Base-by-base conservation (phyloP, 148 eudicot species). In the Rhododendron griersonianum region DNA sequence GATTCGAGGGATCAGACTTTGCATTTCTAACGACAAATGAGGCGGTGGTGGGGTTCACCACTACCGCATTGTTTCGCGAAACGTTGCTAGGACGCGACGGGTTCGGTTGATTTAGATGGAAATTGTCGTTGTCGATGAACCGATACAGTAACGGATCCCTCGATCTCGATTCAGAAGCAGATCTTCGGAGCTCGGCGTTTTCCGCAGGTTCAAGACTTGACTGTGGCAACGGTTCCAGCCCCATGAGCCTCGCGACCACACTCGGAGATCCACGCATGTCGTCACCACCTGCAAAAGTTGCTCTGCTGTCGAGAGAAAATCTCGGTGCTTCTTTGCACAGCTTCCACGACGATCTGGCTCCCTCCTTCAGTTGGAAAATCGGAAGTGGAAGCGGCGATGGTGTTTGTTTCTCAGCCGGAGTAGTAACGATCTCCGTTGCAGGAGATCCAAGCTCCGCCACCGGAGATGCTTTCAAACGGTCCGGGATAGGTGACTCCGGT, bases 201-300 rank as follows among this genome's bases (percentile, higher is more conserved):
- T 88, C 89, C 37, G 57, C 86, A 39, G 91, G 89, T 47, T 86
- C 88, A 0, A 55, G 71, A 1, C 61, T 45, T 2, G 89, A 63
- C 45, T 85, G 85, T 16, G 93, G 91, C 23, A 92, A 80, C 51
- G 89, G 92, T 37, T 94, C 99, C 1, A 98, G 93, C 16, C 99
- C 99, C 99, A 98, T 98, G 8, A 98, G 93, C 77, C 96, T 89
- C 11, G 99, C 99, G 53, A 98, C 91, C 67, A 98, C 97, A 23
- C 98, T 98, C 10, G 99, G 94, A 0, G 96, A 95, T 13, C 93
- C 90, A 14, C 91, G 91, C 81, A 90, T 90, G 51, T 89, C 90
- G 7, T 92, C 93, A 39, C 81, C 90, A 73, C 14, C n/a, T 7
- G 47, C 47, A 37, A 28, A 28, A 71, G 35, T 39, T 18, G 79